These are phyloP conservation scores for Choanephora cucurbitarum DNA, from an alignment of 371 early-diverging fungal species.

Conservation along the genomic window DNA sequence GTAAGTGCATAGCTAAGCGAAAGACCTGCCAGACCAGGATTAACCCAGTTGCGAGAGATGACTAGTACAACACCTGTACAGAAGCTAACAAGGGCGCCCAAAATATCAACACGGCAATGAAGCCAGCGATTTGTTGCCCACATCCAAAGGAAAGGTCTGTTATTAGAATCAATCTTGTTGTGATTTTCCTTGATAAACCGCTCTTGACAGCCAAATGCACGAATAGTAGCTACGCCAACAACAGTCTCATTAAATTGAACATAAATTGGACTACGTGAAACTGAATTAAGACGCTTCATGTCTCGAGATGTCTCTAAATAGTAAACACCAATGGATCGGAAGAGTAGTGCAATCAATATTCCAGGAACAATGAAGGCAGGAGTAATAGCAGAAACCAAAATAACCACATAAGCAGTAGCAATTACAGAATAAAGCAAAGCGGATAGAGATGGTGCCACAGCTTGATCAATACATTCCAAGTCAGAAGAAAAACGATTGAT, in stretches of 20 bases:
- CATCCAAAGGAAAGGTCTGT: constrained; percentile 72
- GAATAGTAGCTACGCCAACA: constrained; percentile 63
- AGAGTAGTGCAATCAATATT: constrained; percentile 55
- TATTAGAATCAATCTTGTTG: constrained; percentile 65
- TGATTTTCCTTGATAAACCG: constrained; percentile 55
- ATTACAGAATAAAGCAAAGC: too few relatives aligned
- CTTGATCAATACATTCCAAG: constrained; percentile 38
- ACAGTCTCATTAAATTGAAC: constrained; percentile 75
- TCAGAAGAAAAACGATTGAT: constrained; percentile 84
- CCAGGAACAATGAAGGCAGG: constrained; percentile 57
- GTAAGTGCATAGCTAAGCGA: constrained; percentile 75
- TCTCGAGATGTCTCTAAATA: constrained; percentile 76
- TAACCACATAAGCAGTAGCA: too few relatives aligned
- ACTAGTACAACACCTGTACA: too few relatives aligned
- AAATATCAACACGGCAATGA: constrained; percentile 58
- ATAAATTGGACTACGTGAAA: constrained; percentile 71
- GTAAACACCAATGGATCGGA: constrained; percentile 43
- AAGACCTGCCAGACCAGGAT: constrained; percentile 82
- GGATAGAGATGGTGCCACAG: constrained; percentile 46
- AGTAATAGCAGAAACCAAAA: constrained; percentile 26
- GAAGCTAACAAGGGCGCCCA: constrained; percentile 71
- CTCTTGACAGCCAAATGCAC: constrained; percentile 69
- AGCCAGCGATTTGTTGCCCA: constrained; percentile 91
- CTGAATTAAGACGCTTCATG: constrained; percentile 77
- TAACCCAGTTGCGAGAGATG: too few relatives aligned